Conservation (phyloP, 805 yeast genomes). For the Brettanomyces nanus region DNA sequence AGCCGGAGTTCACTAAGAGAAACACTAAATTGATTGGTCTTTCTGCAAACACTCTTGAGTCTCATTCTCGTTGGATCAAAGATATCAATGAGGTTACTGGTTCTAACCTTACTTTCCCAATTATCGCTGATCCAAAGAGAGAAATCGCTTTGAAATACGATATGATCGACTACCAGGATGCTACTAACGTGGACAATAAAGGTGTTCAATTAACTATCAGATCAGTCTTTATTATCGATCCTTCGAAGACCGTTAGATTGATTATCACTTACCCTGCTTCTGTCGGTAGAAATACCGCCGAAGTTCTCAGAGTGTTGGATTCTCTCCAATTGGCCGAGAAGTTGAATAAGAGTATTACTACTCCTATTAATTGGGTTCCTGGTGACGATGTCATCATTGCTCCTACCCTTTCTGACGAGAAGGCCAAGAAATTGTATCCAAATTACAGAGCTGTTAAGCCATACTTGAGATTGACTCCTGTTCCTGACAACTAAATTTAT, state of each 20-base stretch:
- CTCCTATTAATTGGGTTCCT: conserved; percentile 63
- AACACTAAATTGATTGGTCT: conserved; percentile 61
- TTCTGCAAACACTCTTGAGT: conserved; percentile 53
- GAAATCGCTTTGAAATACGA: conserved; percentile 55
- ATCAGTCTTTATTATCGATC: conserved; percentile 67
- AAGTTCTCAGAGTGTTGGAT: conserved; percentile 61
- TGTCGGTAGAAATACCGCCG: conserved; percentile 71
- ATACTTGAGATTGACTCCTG: conserved; percentile 50
- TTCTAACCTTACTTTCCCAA: conserved; percentile 50
- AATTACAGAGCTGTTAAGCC: conserved; percentile 54
- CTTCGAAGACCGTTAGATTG: conserved; percentile 53
- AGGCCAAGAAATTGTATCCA: conserved; percentile 53
- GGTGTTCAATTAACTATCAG: conserved; percentile 63
- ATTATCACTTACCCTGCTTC: conserved; percentile 65
- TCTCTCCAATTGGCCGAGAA: conserved; percentile 59
- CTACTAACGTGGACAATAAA: conserved; percentile 55
- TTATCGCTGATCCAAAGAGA: conserved; percentile 57
- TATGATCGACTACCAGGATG: conserved; percentile 66
- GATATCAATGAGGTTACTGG: conserved; percentile 67
- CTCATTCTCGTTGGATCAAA: conserved; percentile 61
- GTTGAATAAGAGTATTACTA: conserved; percentile 42
- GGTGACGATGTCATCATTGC: conserved; percentile 72
- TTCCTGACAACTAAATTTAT: conserved; percentile 9
- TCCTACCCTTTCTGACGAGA: conserved; percentile 52
- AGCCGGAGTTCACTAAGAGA: conserved; percentile 60